Percentiles rank a stretch among this genome's conserved stretches.
phyloP scores from a whole-genome alignment of 2,329 filamentous ascomycete genomes.

The Laburnicola sp. region DNA sequence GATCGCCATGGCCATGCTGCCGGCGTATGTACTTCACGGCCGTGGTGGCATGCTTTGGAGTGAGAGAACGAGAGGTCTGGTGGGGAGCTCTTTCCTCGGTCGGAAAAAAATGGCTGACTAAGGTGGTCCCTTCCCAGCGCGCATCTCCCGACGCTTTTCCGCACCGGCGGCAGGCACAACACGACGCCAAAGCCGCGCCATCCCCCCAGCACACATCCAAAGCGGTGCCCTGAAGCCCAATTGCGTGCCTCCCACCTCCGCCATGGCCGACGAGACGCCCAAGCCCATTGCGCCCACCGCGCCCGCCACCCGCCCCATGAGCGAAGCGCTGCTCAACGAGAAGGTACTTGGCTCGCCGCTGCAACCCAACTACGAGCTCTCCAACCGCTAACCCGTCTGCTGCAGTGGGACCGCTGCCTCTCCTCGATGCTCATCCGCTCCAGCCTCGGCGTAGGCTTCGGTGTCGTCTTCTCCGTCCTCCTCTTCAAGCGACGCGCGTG shows the following conservation, averaged over 20 bases:
- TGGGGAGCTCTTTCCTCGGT: slow-evolving; percentile 7
- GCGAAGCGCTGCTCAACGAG: slow-evolving; percentile 97
- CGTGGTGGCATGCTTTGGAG: slow-evolving; percentile 8
- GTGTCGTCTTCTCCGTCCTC: slow-evolving; percentile 97
- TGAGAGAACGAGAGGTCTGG: neutral
- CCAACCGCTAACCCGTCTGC: slow-evolving; percentile 25
- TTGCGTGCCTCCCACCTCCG: slow-evolving; percentile 33
- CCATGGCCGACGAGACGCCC: slow-evolving; percentile 63
- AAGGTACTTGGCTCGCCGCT: slow-evolving; percentile 67
- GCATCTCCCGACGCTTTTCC: slow-evolving; percentile 16
- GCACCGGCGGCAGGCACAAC: slow-evolving; percentile 16
- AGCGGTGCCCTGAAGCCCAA: slow-evolving; percentile 28
- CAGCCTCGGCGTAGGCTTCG: slow-evolving; percentile 91
- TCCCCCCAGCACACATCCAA: slow-evolving; percentile 21
- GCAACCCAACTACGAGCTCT: neutral
- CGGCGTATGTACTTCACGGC: neutral
- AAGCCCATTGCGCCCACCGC: slow-evolving; percentile 48
- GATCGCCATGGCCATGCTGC: slow-evolving; percentile 29
- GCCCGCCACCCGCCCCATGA: slow-evolving; percentile 72
- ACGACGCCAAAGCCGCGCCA: slow-evolving; percentile 16
- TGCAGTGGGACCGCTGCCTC: slow-evolving; percentile 97
- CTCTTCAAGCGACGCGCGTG: slow-evolving; percentile 97
- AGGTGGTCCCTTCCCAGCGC: slow-evolving; percentile 1
- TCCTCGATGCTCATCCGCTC: slow-evolving; percentile 98
- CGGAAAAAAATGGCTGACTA: slow-evolving; percentile 27